Conservation (phyloP, 140 eudicot genomes). For the Cichorium intybus region DNA sequence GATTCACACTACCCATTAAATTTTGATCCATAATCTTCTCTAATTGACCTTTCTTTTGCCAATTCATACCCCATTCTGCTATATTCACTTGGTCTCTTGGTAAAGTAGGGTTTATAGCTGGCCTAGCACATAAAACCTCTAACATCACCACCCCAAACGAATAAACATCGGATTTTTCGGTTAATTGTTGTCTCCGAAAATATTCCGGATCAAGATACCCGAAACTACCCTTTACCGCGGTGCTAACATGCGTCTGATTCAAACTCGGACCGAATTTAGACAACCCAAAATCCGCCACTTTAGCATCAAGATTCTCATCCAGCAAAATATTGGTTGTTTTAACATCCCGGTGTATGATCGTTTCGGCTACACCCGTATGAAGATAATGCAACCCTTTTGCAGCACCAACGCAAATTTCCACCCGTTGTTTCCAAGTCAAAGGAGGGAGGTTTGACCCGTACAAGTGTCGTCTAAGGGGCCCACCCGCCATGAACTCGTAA, state of each 20-base stretch:
- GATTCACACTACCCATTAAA: conserved; percentile 34
- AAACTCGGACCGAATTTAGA: conserved; percentile 49
- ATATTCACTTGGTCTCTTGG: conserved; percentile 67
- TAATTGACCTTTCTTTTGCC: conserved; percentile 48
- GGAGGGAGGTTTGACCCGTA: conserved; percentile 52
- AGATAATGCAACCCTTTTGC: conserved; percentile 70
- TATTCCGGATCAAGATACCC: conserved; percentile 64
- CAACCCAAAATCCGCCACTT: conserved; percentile 60
- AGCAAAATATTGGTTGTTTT: conserved; percentile 56
- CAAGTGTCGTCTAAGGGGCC: conserved; percentile 53
- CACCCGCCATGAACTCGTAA: conserved; percentile 66
- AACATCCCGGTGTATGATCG: conserved; percentile 64
- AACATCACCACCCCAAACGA: conserved; percentile 61
- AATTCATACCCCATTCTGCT: conserved; percentile 63
- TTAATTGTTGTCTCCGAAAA: conserved; percentile 51
- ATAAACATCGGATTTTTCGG: conserved; percentile 57
- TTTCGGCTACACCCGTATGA: conserved; percentile 53
- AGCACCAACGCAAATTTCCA: conserved; percentile 53
- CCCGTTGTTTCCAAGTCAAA: conserved; percentile 51
- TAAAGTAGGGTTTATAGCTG: conserved; percentile 55
- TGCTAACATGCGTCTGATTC: conserved; percentile 61
- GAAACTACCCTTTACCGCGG: conserved; percentile 64
- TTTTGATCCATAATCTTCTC: conserved; percentile 45
- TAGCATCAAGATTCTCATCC: conserved; percentile 54
- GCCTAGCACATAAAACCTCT: conserved; percentile 56